These are phyloP conservation scores for Moniliophthora roreri DNA, from an alignment of 1,284 basidiomycete genomes.

Conservation along the genomic window DNA sequence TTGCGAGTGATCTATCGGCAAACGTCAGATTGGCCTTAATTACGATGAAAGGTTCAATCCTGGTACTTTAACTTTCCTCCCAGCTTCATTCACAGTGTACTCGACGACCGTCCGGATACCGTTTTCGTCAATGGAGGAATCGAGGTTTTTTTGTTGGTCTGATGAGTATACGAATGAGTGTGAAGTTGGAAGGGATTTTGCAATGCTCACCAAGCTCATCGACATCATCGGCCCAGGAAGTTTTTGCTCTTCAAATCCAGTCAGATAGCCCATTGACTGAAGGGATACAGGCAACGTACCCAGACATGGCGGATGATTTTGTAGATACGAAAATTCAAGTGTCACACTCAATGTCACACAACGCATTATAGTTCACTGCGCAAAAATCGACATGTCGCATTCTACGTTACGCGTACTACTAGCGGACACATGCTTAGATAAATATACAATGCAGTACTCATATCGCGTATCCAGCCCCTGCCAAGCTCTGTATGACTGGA, in stretches of 20 bases:
- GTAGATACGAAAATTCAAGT: neutral
- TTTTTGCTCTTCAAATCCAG: slow-evolving; percentile 43
- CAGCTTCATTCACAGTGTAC: slow-evolving; percentile 87
- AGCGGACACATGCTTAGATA: too few relatives aligned
- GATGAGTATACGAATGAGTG: slow-evolving; percentile 11
- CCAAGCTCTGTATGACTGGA: slow-evolving; percentile 45
- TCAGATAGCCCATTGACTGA: too few relatives aligned
- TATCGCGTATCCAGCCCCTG: slow-evolving; percentile 35
- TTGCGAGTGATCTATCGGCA: slow-evolving; percentile 74
- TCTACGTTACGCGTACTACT: too few relatives aligned
- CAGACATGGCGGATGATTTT: too few relatives aligned
- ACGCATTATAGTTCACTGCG: too few relatives aligned
- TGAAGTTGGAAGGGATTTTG: neutral
- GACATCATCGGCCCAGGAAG: slow-evolving; percentile 83
- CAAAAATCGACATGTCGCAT: too few relatives aligned
- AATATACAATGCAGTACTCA: too few relatives aligned
- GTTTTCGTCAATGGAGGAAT: slow-evolving; percentile 74
- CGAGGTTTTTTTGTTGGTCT: slow-evolving; percentile 41
- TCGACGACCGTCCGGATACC: slow-evolving; percentile 88
- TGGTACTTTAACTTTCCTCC: slow-evolving; percentile 89
- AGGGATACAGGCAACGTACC: too few relatives aligned
- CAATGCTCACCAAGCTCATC: slow-evolving; percentile 61
- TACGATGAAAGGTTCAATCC: neutral
- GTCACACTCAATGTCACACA: neutral
- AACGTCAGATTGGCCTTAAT: neutral